phyloP scores from a whole-genome alignment of 1,284 basidiomycete species.

The Trametes sp. region DNA sequence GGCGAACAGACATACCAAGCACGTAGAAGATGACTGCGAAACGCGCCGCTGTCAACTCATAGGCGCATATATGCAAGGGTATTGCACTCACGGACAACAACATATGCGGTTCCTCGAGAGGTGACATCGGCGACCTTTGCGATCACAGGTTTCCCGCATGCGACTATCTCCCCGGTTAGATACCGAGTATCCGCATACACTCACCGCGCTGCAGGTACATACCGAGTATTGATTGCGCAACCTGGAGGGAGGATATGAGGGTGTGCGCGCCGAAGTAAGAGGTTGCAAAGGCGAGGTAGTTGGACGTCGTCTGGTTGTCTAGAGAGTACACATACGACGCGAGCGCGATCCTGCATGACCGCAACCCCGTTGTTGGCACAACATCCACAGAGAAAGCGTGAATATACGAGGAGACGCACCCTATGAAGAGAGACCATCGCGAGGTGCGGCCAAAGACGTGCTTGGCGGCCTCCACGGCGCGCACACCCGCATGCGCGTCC shows the following conservation, averaged over 20 bases:
- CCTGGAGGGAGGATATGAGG: constrained; percentile 73
- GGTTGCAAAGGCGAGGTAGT: constrained; percentile 70
- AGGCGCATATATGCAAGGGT: background rate
- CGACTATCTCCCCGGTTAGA: constrained; percentile 43
- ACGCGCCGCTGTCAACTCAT: no score
- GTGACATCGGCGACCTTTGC: constrained; percentile 81
- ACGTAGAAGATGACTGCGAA: constrained; percentile 62
- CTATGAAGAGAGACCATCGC: constrained; percentile 68
- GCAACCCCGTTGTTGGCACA: background rate
- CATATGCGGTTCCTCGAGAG: constrained; percentile 64
- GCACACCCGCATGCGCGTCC: constrained; percentile 56
- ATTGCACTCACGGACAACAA: constrained; percentile 62
- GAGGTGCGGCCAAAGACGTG: constrained; percentile 59
- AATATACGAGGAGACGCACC: constrained; percentile 44
- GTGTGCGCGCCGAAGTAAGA: constrained; percentile 68
- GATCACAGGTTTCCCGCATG: constrained; percentile 80
- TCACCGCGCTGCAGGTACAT: constrained; percentile 49
- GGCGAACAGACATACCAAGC: constrained; percentile 43
- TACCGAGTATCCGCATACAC: constrained; percentile 43
- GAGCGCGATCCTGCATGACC: constrained; percentile 59
- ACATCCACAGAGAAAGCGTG: background rate
- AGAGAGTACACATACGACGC: constrained; percentile 82
- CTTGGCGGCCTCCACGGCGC: constrained; percentile 59
- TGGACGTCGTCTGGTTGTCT: constrained; percentile 73
- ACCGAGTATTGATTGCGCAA: constrained; percentile 68